Conservation (phyloP, 2,329 filamentous ascomycete species). For the Venturia aucupariae region DNA sequence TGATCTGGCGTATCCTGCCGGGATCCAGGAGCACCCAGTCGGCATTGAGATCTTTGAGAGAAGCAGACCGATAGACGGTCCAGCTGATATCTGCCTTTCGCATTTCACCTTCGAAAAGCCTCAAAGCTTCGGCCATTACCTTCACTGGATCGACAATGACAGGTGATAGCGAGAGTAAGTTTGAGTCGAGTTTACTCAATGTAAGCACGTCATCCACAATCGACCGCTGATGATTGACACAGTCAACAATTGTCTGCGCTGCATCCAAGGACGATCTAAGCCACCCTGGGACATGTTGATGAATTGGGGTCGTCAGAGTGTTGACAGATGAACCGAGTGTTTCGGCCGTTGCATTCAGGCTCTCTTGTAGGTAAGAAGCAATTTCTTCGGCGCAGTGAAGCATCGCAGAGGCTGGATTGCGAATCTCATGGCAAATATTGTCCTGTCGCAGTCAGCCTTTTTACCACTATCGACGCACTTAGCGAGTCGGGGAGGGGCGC, state of each 20-base stretch:
- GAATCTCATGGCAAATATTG: slow-evolving; percentile 9
- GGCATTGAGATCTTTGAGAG: slow-evolving; percentile 5
- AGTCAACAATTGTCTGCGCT: slow-evolving; percentile 3
- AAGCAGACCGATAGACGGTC: not conserved
- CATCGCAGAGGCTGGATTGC: slow-evolving; percentile 11
- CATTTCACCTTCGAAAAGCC: slow-evolving; percentile 12
- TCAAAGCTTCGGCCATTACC: not conserved
- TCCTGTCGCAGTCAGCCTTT: not conserved
- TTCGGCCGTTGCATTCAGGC: not conserved
- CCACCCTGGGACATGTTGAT: not conserved
- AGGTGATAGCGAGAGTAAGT: slow-evolving; percentile 4
- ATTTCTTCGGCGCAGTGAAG: slow-evolving; percentile 12
- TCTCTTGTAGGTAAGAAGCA: not conserved
- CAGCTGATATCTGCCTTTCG: not conserved
- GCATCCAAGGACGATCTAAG: not conserved
- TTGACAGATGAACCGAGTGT: not conserved
- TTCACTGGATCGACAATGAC: not conserved
- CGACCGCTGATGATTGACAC: slow-evolving; percentile 7
- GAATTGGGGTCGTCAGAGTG: not conserved
- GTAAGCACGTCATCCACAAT: slow-evolving; percentile 14
- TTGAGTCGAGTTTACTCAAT: slow-evolving; percentile 3
- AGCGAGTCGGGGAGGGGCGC: too few species aligned
- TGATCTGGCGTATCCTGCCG: slow-evolving; percentile 5
- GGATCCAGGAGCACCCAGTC: slow-evolving; percentile 11
- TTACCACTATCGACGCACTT: not conserved